These are phyloP conservation scores for Spirogloea muscicola DNA, from an alignment of 139 green algal genomes.

Conservation along the genomic window DNA sequence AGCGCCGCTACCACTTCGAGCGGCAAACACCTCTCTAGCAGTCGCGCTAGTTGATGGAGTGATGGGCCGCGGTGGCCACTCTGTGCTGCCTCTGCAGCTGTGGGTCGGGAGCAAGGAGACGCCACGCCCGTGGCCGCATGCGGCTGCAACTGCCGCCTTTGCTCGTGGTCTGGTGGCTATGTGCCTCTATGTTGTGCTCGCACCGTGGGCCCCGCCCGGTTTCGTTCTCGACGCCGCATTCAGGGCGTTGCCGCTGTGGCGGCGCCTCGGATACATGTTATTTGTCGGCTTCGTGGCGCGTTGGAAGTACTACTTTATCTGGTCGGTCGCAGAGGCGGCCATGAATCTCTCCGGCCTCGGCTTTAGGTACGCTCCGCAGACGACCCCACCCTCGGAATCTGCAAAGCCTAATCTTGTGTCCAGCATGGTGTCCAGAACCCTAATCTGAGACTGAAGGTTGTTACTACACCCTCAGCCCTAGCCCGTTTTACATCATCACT, in stretches of 20 bases:
- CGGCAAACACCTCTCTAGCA: too few relatives aligned
- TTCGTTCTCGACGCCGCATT: conserved; percentile 8
- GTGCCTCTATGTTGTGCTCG: conserved; percentile 6
- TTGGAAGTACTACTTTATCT: conserved; percentile 53
- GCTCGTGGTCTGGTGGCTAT: background rate
- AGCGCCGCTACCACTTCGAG: too few relatives aligned
- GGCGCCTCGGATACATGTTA: conserved; percentile 22
- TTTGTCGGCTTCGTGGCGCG: conserved; percentile 14
- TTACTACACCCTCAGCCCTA: too few relatives aligned
- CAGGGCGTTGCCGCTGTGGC: conserved; percentile 3
- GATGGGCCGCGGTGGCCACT: background rate
- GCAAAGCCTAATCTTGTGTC: too few relatives aligned
- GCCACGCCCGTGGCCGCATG: background rate
- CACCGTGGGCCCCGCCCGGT: background rate
- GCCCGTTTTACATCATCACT: too few relatives aligned
- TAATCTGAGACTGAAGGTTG: too few relatives aligned
- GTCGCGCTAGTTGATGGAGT: too few relatives aligned
- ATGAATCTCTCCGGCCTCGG: conserved; percentile 34
- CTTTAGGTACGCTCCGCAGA: too few relatives aligned
- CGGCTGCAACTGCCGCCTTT: background rate
- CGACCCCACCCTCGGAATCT: too few relatives aligned
- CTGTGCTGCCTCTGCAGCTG: background rate
- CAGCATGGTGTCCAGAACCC: too few relatives aligned
- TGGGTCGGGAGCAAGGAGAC: background rate
- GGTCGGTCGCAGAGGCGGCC: conserved; percentile 34